A percentile compares a stretch with the other conserved stretches of the same genome.
Evolutionary conservation across 805 yeast species (phyloP).

Genomic region (Ascoidea tarda): DNA sequence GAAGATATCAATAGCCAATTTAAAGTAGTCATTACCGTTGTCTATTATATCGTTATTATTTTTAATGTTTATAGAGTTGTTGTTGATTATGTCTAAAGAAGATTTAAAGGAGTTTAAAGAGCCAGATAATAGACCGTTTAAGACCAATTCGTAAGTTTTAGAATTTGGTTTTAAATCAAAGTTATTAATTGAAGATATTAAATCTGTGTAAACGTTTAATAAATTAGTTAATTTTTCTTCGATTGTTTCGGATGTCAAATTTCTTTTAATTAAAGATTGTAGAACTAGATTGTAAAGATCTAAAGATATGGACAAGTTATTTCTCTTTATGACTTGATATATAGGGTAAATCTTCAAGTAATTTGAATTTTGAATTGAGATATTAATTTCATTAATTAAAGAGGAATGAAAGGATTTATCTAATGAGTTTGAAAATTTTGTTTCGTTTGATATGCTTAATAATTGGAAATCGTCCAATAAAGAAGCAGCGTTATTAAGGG

Average conservation of each 20-base stretch:
- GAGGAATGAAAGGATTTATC: background rate
- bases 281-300: slow-evolving; percentile 6
- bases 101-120: slow-evolving; percentile 6
- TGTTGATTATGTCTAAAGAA: background rate
- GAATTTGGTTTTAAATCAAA: slow-evolving; percentile 5
- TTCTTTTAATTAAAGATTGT: slow-evolving; percentile 2
- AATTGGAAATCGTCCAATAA: no score
- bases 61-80: slow-evolving; percentile 1
- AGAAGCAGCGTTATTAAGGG: slow-evolving; percentile 1
- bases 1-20: slow-evolving; percentile 9
- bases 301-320: slow-evolving; percentile 3
- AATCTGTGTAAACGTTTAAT: slow-evolving; percentile 9
- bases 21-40: slow-evolving; percentile 8
- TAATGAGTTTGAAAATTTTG: no score
- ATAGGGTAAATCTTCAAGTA: slow-evolving; percentile 6
- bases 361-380: background rate
- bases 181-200: slow-evolving; percentile 1
- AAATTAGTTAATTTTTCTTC: slow-evolving; percentile 7
- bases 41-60: slow-evolving; percentile 3
- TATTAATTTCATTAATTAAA: slow-evolving; percentile 1
- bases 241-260: slow-evolving; percentile 5
- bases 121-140: slow-evolving; percentile 6
- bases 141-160: slow-evolving; percentile 6
- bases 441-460: no score
- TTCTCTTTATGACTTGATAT: slow-evolving; percentile 9